Evolutionary conservation across 1,139 yeast genomes (phyloP), one percentile per base, ranked within the genome.

Genomic region (Saccharomyces uvarum): DNA sequence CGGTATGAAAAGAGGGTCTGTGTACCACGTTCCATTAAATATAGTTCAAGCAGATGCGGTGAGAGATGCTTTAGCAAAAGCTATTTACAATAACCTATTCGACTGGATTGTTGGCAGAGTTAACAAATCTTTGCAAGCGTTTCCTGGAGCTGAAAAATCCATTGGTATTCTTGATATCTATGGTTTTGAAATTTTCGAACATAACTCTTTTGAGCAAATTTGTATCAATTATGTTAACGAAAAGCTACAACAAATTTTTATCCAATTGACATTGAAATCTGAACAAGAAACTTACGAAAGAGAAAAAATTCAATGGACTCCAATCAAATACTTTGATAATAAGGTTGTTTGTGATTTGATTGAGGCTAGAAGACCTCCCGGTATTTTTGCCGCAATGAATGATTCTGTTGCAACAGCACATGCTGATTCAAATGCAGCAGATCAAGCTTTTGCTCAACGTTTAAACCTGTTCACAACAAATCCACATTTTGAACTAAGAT

Each of bases 341-440:
- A 86, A 93, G 72, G 86, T 95, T 63, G 99, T 95, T 44, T 95
- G 99, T 76, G 99, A 95, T 66, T 79, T 95, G 70, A 95, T 95
- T 68, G 99, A 95, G 73, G 88, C 90, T 38, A 82, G 83, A 56
- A 82, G 97, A 67, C 99, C 99, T 2, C 98, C 98, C 0, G 99
- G 99, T 58, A 80, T 95, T 52, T 93, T 95, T 74, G 95, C 99
- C 1, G 97, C 97, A 1, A 79, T 95, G 72, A 93, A 93, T 71
- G 99, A 95, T 74, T 95, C 98, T 0, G 86, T 91, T 68, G 97
- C 97, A 51, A 95, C 98, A 14, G 99, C 99, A 0, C 99, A 95
- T 71, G 99, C 99, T 2, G 99, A 95, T 69, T 87, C 97, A 1
- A 81, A 77, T 55, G 99, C 99, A 11, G 98, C 99, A 0, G 99